Evolutionary conservation across 1,139 yeast species (phyloP), one percentile per base, ranked within the genome.

Genomic region (Scheffersomyces segobiensis): DNA sequence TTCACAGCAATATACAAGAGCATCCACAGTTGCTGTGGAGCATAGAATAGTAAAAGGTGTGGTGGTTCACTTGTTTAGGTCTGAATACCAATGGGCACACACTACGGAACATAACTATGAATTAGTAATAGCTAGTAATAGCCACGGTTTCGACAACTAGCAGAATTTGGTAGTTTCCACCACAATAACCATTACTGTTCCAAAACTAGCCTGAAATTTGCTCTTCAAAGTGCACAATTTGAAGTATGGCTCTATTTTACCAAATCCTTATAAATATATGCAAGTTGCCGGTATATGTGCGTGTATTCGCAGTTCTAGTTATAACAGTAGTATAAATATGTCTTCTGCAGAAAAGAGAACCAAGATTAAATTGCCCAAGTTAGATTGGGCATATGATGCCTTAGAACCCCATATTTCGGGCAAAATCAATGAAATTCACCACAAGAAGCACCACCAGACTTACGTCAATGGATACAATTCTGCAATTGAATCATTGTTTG

Each of bases 321-420:
- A 32, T 12, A 12, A 10, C 17, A 10, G 42, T 32, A 32, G 42
- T 32, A 32, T 14, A n/a, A 48, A 48, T n/a, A 48, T 48, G 50
- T 48, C 50, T 17, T 48, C 17, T 12, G 50, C 26, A 20, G 50
- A 48, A 10, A 48, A 48, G 26, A 48, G 50, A 48, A 48, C 26
- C 24, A 60, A 64, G 53, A 57, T 65, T 46, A 65, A 59, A 48
- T 72, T 78, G 60, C 82, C 82, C 50, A 75, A 77, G 63, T 72
- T 78, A 60, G 81, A 78, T 62, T 78, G 79, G 79, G 79, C 71
- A 58, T 77, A 68, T 59, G 74, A 69, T 60, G 81, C 79, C 48
- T 75, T 78, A 62, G 82, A 78, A 65, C 82, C 82, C 12, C 73
- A 75, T 65, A 78, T 78, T 60, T 77, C 81, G 21, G 79, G 77